Percentiles rank a stretch among this genome's conserved stretches.
Evolutionary conservation across 1,139 yeast species (phyloP).

Genomic region (Kluyveromyces sp.): DNA sequence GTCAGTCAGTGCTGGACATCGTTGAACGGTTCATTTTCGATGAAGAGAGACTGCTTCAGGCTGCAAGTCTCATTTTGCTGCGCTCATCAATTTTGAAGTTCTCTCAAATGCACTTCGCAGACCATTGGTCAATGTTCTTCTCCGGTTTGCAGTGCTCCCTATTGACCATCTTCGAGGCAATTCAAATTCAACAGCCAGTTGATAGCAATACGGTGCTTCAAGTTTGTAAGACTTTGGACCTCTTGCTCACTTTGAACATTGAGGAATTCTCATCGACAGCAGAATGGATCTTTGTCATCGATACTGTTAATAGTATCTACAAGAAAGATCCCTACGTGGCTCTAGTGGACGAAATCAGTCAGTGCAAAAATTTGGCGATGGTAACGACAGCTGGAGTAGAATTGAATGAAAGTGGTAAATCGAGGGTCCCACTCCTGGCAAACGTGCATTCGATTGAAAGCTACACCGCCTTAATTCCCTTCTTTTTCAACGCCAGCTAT

Average conservation of each 20-base stretch:
- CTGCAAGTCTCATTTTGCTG: slow-evolving; percentile 41
- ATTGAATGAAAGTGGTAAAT: slow-evolving; percentile 9
- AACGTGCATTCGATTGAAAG: slow-evolving; percentile 41
- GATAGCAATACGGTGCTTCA: slow-evolving; percentile 44
- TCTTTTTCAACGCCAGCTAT: slow-evolving; percentile 65
- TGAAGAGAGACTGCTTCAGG: slow-evolving; percentile 19
- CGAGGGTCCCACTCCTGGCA: slow-evolving; percentile 40
- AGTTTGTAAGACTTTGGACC: slow-evolving; percentile 73
- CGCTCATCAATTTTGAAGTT: slow-evolving; percentile 59
- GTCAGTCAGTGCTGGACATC: slow-evolving; percentile 22
- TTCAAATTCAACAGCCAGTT: slow-evolving; percentile 35
- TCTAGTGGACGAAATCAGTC: slow-evolving; percentile 44
- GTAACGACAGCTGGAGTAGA: slow-evolving; percentile 16
- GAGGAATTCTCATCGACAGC: slow-evolving; percentile 71
- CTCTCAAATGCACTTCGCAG: slow-evolving; percentile 55
- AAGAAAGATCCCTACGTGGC: slow-evolving; percentile 35
- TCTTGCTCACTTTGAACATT: slow-evolving; percentile 53
- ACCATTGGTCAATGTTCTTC: slow-evolving; percentile 65
- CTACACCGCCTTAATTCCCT: slow-evolving; percentile 45
- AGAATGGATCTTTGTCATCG: slow-evolving; percentile 82
- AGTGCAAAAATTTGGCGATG: slow-evolving; percentile 33
- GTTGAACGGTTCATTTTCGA: slow-evolving; percentile 24
- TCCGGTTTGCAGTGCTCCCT: slow-evolving; percentile 54
- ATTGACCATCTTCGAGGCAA: slow-evolving; percentile 35
- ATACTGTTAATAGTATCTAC: slow-evolving; percentile 58